Evolutionary conservation across 2,329 filamentous ascomycete species (phyloP).

Genomic region (Fusarium penzigii): DNA sequence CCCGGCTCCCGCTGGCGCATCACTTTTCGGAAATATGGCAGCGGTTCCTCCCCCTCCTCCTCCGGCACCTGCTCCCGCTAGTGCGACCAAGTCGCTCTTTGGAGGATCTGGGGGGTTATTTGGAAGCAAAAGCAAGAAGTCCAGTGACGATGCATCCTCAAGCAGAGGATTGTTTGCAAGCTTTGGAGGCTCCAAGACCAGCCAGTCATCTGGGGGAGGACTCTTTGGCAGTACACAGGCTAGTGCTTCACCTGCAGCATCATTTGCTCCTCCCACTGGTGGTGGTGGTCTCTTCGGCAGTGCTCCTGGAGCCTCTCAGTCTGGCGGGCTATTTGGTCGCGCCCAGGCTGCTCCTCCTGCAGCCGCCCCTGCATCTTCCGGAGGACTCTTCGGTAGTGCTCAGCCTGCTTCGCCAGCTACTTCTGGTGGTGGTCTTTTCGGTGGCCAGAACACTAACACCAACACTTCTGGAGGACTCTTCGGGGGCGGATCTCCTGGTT

Average conservation of each 20-base stretch:
- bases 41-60: not conserved
- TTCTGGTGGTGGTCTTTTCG: not conserved
- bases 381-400: not conserved
- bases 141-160: too few species aligned
- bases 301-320: not conserved
- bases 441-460: too few species aligned
- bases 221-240: not conserved
- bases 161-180: too few species aligned
- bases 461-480: too few species aligned
- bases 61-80: not conserved
- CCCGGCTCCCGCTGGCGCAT: not conserved
- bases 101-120: too few species aligned
- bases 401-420: not conserved
- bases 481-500: not conserved
- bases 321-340: not conserved
- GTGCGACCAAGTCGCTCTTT: not conserved
- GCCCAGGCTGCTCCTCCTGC: not conserved
- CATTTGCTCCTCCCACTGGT: not conserved
- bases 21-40: too few species aligned
- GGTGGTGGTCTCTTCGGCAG: not conserved
- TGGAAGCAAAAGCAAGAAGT: too few species aligned
- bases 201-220: not conserved
- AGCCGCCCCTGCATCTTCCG: not conserved
- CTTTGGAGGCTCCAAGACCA: too few species aligned
- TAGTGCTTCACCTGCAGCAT: not conserved